These are phyloP conservation scores for Spergularia azorica DNA, from an alignment of 179 eudicot species.

Conservation along the genomic window DNA sequence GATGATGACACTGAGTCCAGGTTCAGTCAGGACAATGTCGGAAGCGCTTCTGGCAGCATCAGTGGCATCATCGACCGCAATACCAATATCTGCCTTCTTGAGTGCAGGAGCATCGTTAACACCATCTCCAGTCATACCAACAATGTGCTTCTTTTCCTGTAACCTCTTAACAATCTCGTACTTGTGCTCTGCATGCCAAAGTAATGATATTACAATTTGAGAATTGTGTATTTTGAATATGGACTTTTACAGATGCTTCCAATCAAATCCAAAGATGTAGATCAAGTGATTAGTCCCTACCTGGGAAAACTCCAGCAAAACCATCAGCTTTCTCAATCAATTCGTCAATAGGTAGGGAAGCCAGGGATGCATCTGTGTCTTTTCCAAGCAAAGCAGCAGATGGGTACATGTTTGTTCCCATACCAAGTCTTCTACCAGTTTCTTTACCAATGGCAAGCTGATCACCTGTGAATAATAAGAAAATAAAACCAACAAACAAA, in stretches of 20 bases:
- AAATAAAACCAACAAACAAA: neutral
- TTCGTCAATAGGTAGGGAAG: conserved; percentile 65
- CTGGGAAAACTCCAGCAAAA: conserved; percentile 79
- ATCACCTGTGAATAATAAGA: conserved; percentile 42
- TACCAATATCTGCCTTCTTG: conserved; percentile 69
- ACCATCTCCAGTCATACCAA: conserved; percentile 81
- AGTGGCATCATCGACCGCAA: conserved; percentile 72
- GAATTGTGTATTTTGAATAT: neutral
- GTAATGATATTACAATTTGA: neutral
- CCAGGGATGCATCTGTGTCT: conserved; percentile 53
- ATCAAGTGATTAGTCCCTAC: conserved; percentile 24
- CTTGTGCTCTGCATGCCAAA: conserved; percentile 50
- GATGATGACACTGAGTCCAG: conserved; percentile 72
- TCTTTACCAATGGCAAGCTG: conserved; percentile 79
- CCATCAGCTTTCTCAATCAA: conserved; percentile 77
- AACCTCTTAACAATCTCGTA: conserved; percentile 65
- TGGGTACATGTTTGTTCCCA: conserved; percentile 84
- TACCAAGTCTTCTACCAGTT: conserved; percentile 75
- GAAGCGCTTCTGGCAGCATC: conserved; percentile 81
- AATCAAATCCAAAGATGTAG: neutral
- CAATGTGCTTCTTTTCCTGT: conserved; percentile 71
- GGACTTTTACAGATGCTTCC: neutral
- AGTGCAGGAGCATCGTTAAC: conserved; percentile 76
- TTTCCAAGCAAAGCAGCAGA: conserved; percentile 61
- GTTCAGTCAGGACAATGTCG: conserved; percentile 70